Conservation (phyloP, 2,329 filamentous ascomycete species). For the Colletotrichum sp. region DNA sequence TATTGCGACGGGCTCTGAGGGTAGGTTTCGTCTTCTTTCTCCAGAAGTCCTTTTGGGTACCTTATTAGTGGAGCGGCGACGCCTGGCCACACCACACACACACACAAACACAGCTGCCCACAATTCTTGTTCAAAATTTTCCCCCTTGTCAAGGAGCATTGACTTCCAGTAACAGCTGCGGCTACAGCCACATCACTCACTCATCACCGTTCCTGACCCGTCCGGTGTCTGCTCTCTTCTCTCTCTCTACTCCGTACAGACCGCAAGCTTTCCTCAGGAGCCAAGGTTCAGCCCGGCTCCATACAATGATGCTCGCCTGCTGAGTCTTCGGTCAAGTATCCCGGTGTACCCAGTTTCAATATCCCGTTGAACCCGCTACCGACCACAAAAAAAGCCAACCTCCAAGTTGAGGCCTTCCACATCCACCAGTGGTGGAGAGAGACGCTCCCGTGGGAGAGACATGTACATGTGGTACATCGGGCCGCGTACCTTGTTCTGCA, state of each 20-base stretch:
- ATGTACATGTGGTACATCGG: not conserved
- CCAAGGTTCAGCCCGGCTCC: conserved; percentile 9
- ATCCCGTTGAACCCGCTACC: not conserved
- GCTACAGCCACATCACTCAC: not conserved
- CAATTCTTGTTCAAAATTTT: conserved; percentile 13
- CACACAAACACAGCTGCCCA: conserved; percentile 5
- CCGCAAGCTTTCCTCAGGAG: not conserved
- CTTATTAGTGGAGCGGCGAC: not conserved
- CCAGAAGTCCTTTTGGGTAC: conserved; percentile 10
- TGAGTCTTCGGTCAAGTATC: not conserved
- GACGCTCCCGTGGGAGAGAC: not conserved
- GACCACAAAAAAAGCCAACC: not conserved
- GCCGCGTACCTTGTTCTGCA: conserved; percentile 7
- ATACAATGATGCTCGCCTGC: conserved; percentile 1
- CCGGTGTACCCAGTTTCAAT: conserved; percentile 14
- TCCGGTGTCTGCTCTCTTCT: not conserved
- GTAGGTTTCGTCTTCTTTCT: conserved; percentile 18
- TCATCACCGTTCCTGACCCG: not conserved
- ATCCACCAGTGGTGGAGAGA: not conserved
- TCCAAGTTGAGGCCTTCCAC: not conserved
- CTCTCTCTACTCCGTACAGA: not conserved
- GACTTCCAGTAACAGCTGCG: not conserved
- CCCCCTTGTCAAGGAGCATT: not conserved
- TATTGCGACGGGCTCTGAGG: conserved; percentile 18
- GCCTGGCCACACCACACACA: not conserved